These are phyloP conservation scores for Eutrema japonicum DNA, from an alignment of 345 rosid species.

Conservation along the genomic window DNA sequence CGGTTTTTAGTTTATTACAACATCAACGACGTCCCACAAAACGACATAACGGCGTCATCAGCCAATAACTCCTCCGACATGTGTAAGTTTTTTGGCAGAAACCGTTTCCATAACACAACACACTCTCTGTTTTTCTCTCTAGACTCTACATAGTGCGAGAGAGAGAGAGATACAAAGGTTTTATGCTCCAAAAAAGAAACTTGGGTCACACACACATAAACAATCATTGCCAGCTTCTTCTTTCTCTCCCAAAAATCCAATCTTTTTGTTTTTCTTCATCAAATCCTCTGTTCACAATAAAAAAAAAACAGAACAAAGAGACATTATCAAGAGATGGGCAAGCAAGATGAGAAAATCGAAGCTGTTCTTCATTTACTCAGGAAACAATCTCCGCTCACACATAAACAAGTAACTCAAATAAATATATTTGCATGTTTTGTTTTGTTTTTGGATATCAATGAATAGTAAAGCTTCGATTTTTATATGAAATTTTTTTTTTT, in stretches of 20 bases:
- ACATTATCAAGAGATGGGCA: conserved; percentile 58
- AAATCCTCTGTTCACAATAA: conserved; percentile 8
- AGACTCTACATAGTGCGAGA: conserved; percentile 1
- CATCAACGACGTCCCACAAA: conserved; percentile 36
- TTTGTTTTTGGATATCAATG: neutral
- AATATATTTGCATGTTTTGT: conserved; percentile 7
- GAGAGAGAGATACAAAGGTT: neutral
- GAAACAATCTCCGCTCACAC: conserved; percentile 77
- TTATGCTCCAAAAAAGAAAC: conserved; percentile 23
- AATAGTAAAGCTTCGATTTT: neutral
- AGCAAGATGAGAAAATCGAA: conserved; percentile 69
- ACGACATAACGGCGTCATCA: conserved; percentile 41
- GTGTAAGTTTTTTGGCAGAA: conserved; percentile 35
- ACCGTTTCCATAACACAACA: conserved; percentile 34
- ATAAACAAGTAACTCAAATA: conserved; percentile 62
- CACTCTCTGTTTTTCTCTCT: conserved; percentile 3
- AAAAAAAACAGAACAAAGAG: neutral
- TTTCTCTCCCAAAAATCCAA: neutral
- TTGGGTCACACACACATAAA: conserved; percentile 17
- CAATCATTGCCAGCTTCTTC: conserved; percentile 30
- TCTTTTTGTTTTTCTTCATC: neutral
- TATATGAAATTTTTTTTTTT: conserved; percentile 15
- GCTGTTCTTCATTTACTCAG: conserved; percentile 68
- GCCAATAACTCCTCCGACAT: conserved; percentile 35
- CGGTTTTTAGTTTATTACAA: neutral